phyloP scores from a whole-genome alignment of 2,329 filamentous ascomycete genomes.

The Ophiostoma tasmaniense region DNA sequence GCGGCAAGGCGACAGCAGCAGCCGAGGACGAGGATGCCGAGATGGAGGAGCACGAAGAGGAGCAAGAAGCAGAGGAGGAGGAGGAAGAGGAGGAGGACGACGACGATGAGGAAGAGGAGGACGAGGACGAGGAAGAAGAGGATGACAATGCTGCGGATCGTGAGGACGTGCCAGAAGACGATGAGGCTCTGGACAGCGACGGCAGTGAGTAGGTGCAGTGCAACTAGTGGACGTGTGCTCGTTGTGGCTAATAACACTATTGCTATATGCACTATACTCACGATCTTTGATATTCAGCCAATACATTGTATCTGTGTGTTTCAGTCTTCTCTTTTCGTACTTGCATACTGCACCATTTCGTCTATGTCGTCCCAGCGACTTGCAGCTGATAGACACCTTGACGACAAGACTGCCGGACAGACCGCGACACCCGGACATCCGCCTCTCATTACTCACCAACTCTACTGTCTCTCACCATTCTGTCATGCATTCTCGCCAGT shows the following conservation, averaged over 20 bases:
- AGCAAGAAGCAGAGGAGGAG: conserved; percentile 38
- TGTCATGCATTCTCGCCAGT: neutral
- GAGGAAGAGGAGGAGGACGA: conserved; percentile 30
- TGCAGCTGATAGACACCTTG: neutral
- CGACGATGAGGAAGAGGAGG: conserved; percentile 27
- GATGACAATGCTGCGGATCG: conserved; percentile 35
- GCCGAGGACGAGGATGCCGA: neutral
- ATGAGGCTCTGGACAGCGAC: conserved; percentile 55
- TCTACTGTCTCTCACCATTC: no score
- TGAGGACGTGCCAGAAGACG: conserved; percentile 37
- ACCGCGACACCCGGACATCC: neutral
- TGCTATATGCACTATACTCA: neutral
- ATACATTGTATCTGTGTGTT: neutral
- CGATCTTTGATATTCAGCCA: neutral
- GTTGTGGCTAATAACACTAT: neutral
- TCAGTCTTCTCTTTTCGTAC: neutral
- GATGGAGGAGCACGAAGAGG: conserved; percentile 26
- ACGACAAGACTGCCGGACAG: neutral
- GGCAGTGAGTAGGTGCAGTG: conserved; percentile 44
- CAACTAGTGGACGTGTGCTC: neutral
- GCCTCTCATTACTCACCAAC: neutral
- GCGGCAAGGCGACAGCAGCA: conserved; percentile 10
- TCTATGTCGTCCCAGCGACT: neutral
- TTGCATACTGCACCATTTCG: neutral
- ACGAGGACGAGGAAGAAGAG: conserved; percentile 30